Percentiles rank a stretch among this genome's conserved stretches.
phyloP scores from a whole-genome alignment of 2,329 filamentous ascomycete genomes.

The Fusarium bulbicola region DNA sequence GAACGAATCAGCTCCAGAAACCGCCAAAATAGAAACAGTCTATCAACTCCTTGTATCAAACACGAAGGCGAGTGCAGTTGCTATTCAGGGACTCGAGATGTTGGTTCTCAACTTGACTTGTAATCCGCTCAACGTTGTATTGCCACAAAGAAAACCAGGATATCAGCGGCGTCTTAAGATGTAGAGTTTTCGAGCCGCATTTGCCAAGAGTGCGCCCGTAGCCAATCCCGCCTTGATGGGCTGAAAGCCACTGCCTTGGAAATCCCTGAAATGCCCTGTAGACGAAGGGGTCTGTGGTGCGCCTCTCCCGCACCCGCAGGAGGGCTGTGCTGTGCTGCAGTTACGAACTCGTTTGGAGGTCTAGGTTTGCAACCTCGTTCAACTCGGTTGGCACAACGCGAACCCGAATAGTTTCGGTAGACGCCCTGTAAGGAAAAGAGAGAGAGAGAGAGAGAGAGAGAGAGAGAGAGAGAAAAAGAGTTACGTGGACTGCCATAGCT shows the following conservation, averaged over 20 bases:
- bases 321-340: neutral
- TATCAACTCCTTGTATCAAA: neutral
- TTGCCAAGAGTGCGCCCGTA: constrained; percentile 22
- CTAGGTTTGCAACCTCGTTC: neutral
- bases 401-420: constrained; percentile 36
- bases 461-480: neutral
- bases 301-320: constrained; percentile 22
- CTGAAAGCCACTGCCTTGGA: constrained; percentile 27
- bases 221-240: constrained; percentile 27
- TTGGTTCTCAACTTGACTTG: neutral
- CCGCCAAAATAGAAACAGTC: constrained; percentile 21
- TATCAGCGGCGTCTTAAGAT: neutral
- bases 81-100: neutral
- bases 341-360: neutral
- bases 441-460: neutral
- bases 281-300: constrained; percentile 14
- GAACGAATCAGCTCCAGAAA: constrained; percentile 2
- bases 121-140: constrained; percentile 30
- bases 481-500: neutral
- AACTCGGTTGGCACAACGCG: constrained; percentile 8
- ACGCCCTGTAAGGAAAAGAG: neutral
- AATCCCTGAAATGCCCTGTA: neutral
- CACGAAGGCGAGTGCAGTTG: neutral
- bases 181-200: constrained; percentile 35
- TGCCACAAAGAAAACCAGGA: constrained; percentile 26